Evolutionary conservation across 371 early-diverging fungal species (phyloP).

Genomic region (Amoeboaphelidium occidentale): DNA sequence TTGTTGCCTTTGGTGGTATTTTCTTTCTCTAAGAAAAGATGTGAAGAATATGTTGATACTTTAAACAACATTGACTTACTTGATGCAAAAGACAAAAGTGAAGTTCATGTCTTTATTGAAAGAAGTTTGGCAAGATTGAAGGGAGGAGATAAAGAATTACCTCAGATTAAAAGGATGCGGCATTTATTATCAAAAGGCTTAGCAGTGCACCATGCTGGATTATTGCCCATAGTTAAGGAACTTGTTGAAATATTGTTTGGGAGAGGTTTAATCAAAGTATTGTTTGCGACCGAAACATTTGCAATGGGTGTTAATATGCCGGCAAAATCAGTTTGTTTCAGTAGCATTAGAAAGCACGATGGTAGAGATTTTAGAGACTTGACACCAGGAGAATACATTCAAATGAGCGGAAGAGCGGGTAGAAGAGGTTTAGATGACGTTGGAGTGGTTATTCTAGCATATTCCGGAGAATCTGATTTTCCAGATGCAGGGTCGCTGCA

Average conservation of each 20-base stretch:
- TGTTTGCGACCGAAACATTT: conserved; percentile 88
- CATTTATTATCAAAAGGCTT: conserved; percentile 74
- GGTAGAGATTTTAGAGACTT: conserved; percentile 61
- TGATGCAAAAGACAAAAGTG: conserved; percentile 40
- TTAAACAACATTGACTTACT: conserved; percentile 53
- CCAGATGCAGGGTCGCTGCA: conserved; percentile 19
- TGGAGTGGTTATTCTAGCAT: conserved; percentile 79
- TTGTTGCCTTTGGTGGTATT: conserved; percentile 89
- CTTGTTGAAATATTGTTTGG: conserved; percentile 93
- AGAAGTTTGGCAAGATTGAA: conserved; percentile 45
- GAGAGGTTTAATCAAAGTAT: conserved; percentile 65
- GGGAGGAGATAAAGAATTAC: conserved; percentile 51
- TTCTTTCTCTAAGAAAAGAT: conserved; percentile 85
- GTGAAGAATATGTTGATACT: conserved; percentile 72
- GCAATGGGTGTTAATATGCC: conserved; percentile 99
- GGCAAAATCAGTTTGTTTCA: conserved; percentile 83
- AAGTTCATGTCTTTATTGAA: conserved; percentile 67
- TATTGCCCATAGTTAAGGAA: conserved; percentile 96
- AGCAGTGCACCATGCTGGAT: conserved; percentile 91
- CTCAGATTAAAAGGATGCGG: conserved; percentile 68
- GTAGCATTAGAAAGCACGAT: conserved; percentile 75
- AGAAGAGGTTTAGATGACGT: conserved; percentile 87
- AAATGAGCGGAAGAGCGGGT: conserved; percentile 98
- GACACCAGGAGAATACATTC: conserved; percentile 84
- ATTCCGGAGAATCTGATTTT: conserved; percentile 25